A percentile compares a stretch with the other conserved stretches of the same genome.
These are phyloP conservation scores for Wickerhamiella qilinensis DNA, from an alignment of 805 yeast genomes.

Conservation along the genomic window DNA sequence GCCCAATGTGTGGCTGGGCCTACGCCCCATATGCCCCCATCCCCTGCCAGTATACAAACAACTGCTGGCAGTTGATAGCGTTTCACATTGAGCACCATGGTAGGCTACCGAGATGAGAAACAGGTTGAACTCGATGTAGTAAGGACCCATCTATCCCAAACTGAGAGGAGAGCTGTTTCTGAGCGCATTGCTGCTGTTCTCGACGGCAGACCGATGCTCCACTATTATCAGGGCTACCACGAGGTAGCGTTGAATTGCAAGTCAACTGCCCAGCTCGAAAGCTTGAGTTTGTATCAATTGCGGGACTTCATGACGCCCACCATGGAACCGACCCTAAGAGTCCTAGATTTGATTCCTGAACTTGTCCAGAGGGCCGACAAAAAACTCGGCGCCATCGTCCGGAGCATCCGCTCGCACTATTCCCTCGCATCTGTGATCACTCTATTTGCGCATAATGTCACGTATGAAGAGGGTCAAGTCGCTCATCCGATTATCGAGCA, in stretches of 20 bases:
- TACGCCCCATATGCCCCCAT: too few relatives aligned
- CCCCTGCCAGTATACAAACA: too few relatives aligned
- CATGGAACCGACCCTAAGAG: constrained; percentile 48
- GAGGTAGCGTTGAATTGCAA: constrained; percentile 56
- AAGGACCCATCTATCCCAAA: constrained; percentile 40
- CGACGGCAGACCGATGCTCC: constrained; percentile 40
- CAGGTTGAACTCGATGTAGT: constrained; percentile 70
- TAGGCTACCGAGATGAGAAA: constrained; percentile 31
- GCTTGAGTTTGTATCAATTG: constrained; percentile 34
- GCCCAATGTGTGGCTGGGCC: too few relatives aligned
- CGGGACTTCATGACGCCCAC: constrained; percentile 76
- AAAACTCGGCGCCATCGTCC: constrained; percentile 22
- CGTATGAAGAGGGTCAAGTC: constrained; percentile 30
- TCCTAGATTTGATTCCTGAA: constrained; percentile 49
- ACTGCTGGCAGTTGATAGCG: too few relatives aligned
- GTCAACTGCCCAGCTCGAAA: constrained; percentile 16
- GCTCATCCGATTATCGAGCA: not conserved
- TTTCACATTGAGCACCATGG: too few relatives aligned
- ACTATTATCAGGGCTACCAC: constrained; percentile 88
- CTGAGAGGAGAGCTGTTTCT: constrained; percentile 21
- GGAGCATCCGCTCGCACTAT: constrained; percentile 40
- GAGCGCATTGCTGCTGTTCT: constrained; percentile 29
- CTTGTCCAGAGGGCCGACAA: constrained; percentile 36
- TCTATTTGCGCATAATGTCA: constrained; percentile 55
- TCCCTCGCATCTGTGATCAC: constrained; percentile 69